Percentiles rank a stretch among this genome's conserved stretches.
These are phyloP conservation scores for Paracorniculantispora psalliotae DNA, from an alignment of 2,329 filamentous ascomycete species.

Conservation along the genomic window DNA sequence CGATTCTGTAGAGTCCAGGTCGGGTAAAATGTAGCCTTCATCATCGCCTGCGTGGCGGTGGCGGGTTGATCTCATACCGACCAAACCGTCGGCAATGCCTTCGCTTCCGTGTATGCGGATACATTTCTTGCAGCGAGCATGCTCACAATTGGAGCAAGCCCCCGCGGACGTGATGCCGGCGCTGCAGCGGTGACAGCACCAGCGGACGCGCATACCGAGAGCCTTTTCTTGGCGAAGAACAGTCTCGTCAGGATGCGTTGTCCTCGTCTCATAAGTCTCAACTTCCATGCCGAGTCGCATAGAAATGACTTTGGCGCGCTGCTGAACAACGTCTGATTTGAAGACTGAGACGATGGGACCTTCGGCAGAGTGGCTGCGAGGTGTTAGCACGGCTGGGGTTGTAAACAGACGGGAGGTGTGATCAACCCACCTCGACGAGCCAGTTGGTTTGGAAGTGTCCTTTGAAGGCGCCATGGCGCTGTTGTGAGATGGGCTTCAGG, in stretches of 20 bases:
- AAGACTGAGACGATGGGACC: slow-evolving; percentile 35
- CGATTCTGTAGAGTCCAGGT: slow-evolving; percentile 42
- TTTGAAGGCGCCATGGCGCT: not conserved
- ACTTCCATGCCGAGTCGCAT: slow-evolving; percentile 53
- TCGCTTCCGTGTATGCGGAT: slow-evolving; percentile 66
- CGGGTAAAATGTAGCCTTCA: slow-evolving; percentile 48
- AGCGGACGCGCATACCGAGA: slow-evolving; percentile 72
- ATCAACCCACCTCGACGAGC: not conserved
- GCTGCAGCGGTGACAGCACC: slow-evolving; percentile 76
- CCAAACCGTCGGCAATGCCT: slow-evolving; percentile 49
- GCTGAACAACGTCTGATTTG: slow-evolving; percentile 48
- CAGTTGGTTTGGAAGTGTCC: not conserved
- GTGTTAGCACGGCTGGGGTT: not conserved
- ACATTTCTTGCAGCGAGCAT: slow-evolving; percentile 77
- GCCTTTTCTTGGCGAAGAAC: slow-evolving; percentile 66
- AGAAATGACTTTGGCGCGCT: slow-evolving; percentile 51
- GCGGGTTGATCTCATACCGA: slow-evolving; percentile 36
- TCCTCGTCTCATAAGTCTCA: slow-evolving; percentile 48
- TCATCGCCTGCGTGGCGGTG: slow-evolving; percentile 47
- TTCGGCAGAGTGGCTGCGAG: not conserved
- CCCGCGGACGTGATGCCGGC: slow-evolving; percentile 68
- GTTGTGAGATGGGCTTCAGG: not conserved
- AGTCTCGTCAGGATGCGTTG: slow-evolving; percentile 44
- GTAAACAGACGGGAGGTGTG: not conserved
- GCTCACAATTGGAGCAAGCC: slow-evolving; percentile 71